Evolutionary conservation across 306 rosid genomes (phyloP), one percentile per base, ranked within the genome.

Genomic region (Cucumis cinereus): DNA sequence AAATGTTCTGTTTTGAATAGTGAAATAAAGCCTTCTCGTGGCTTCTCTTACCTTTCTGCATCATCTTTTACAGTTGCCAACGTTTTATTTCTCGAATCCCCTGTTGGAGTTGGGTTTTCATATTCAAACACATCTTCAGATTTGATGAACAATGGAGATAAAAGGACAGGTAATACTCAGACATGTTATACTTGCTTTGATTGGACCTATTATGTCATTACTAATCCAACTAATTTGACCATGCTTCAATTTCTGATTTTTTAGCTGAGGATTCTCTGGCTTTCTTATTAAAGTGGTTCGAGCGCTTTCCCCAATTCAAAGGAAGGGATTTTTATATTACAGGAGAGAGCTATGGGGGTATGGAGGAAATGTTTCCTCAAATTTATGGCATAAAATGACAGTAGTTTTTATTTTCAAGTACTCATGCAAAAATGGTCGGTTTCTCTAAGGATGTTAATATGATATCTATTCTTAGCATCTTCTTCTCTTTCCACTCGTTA

Each of bases 321-420:
- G 86, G 87, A 67, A 81, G 87, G 20, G 91, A 88, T 13, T 90
- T 93, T 64, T 93, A 81, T 40, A 84, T 93, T 56, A 6, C 87
- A 38, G 98, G 98, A 54, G 98, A 93, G 87, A 91, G 98, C 85
- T 93, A 93, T 82, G 97, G 84, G 78, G 98, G 98, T 93, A 88
- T 61, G 74, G 55, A 55, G 57, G 36, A 13, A 56, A 72, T 38
- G 40, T 41, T 35, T 53, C 10, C 43, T 73, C 52, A 57, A 40
- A 58, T 76, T 59, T 50, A 53, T 11, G 23, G 23, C 6, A 58
- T n/a, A 4, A 67, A 67, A 64, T 19, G 19, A 17, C 17, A 62
- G 7, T 38, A 38, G 50, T 64, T 17, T 64, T 63, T 36, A 63
- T 61, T 22, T 63, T 63, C 11, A 63, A 63, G 41, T 17, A 33